A percentile compares a stretch with the other conserved stretches of the same genome.
These are phyloP conservation scores for Cutaneotrichosporon sp. DNA, from an alignment of 1,284 basidiomycete species.

Conservation along the genomic window DNA sequence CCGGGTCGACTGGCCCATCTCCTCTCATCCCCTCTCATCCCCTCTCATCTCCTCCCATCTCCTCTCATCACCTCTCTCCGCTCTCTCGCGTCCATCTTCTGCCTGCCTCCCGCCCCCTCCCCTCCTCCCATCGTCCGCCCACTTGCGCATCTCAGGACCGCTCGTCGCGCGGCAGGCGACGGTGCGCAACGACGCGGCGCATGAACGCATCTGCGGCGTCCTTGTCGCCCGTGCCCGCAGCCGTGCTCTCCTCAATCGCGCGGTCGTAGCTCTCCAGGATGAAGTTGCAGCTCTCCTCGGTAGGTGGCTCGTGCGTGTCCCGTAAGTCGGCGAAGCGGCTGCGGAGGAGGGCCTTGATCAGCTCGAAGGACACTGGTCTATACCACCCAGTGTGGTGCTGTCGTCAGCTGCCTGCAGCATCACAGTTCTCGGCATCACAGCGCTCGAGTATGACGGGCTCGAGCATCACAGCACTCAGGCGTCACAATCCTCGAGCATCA, in stretches of 20 bases:
- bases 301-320: slow-evolving; percentile 51
- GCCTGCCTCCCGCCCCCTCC: background rate
- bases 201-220: slow-evolving; percentile 19
- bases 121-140: background rate
- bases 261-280: slow-evolving; percentile 22
- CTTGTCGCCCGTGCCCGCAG: slow-evolving; percentile 11
- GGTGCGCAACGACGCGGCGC: slow-evolving; percentile 9
- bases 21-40: too few relatives aligned
- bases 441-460: too few relatives aligned
- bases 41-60: too few relatives aligned
- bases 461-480: too few relatives aligned
- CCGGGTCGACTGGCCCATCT: too few relatives aligned
- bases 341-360: slow-evolving; percentile 79
- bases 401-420: slow-evolving; percentile 3
- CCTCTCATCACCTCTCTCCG: too few relatives aligned
- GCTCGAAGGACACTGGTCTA: slow-evolving; percentile 68
- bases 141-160: background rate
- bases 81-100: background rate
- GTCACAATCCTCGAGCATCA: too few relatives aligned
- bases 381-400: slow-evolving; percentile 68
- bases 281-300: slow-evolving; percentile 10
- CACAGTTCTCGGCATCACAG: too few relatives aligned
- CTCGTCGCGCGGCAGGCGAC: background rate
- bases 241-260: slow-evolving; percentile 8
- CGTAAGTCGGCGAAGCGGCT: slow-evolving; percentile 84